These are phyloP conservation scores for Penicillium riverlandense DNA, from an alignment of 495 filamentous ascomycete genomes.

Conservation along the genomic window DNA sequence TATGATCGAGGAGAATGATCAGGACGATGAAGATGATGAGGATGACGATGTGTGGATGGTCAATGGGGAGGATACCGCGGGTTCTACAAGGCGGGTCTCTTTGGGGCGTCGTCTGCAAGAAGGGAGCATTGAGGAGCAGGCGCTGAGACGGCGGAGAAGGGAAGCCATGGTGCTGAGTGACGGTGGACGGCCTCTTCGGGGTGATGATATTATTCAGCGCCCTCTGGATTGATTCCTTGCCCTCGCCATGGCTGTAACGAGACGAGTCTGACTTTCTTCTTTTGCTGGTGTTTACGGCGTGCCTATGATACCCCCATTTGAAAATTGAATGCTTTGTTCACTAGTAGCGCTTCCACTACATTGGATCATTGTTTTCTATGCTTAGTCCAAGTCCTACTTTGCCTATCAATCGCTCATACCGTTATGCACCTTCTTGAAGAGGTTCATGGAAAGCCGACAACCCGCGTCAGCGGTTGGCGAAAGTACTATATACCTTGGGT, in stretches of 20 bases:
- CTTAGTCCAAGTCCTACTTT: too few species aligned
- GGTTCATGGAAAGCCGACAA: too few species aligned
- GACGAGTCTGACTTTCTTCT: slow-evolving; percentile 1
- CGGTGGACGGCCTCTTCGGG: slow-evolving; percentile 38
- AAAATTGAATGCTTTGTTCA: slow-evolving; percentile 10
- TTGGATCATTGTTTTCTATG: too few species aligned
- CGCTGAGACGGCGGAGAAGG: slow-evolving; percentile 39
- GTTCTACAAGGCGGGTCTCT: slow-evolving; percentile 14
- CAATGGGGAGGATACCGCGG: slow-evolving; percentile 40
- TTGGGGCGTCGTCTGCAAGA: slow-evolving; percentile 31
- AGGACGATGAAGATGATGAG: slow-evolving; percentile 41
- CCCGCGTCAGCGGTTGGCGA: too few species aligned
- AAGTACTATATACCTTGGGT: too few species aligned
- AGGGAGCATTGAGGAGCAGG: slow-evolving; percentile 43
- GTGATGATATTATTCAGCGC: slow-evolving; percentile 44
- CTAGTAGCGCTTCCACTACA: too few species aligned
- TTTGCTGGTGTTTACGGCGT: not conserved
- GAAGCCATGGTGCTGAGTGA: slow-evolving; percentile 52
- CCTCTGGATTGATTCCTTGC: slow-evolving; percentile 6
- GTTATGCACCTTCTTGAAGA: too few species aligned
- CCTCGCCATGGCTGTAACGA: not conserved
- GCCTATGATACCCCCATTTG: slow-evolving; percentile 15
- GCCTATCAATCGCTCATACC: too few species aligned
- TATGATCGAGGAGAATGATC: slow-evolving; percentile 36
- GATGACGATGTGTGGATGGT: slow-evolving; percentile 45